Evolutionary conservation across 2,329 filamentous ascomycete genomes (phyloP), one percentile per base, ranked within the genome.

Genomic region (Fusarium guadeloupense): DNA sequence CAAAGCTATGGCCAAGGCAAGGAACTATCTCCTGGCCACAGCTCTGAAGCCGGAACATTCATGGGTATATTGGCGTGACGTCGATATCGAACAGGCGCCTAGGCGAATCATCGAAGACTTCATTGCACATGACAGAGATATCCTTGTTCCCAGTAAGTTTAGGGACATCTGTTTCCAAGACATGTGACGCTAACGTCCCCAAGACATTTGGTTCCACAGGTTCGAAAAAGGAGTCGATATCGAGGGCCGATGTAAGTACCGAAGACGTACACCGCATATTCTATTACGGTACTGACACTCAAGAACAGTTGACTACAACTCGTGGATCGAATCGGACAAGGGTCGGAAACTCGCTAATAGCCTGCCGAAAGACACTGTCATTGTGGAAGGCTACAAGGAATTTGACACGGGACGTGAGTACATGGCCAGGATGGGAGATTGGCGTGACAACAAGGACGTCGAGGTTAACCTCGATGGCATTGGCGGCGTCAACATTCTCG

Each of bases 1-100:
- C 65, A 98, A 94, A 79, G 87, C 89, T 30, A 93, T 99, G 85
- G 95, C 90, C 39, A 88, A 85, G 67, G 95, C 95, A 23, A 87
- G 95, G 68, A 99, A 99, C 76, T 99, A 96, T 76, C 83, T 99
- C 17, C 85, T 99, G 3, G 86, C 88, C 26, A 83, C 92, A 1
- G 89, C 95, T 4, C 74, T 99, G 70, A 96, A 96, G 80, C 88
- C 93, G 0, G 93, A 98, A 59, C 95, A 99, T 74, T 94, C 93
- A 9, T 99, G 95, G 95, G 93, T 98, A 9, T 98, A 97, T 76
- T 99, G 95, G 95, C 87, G 95, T 57, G 95, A 99, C 75, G 93
- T 97, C 43, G 95, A 99, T 76, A 97, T 99, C 69, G 88, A 91
- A 40, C 93, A 99, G 72, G 96, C 90, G 74, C 92, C 94, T 2